phyloP scores from a whole-genome alignment of 441 rosid genomes.

The Euphorbia celastroides region DNA sequence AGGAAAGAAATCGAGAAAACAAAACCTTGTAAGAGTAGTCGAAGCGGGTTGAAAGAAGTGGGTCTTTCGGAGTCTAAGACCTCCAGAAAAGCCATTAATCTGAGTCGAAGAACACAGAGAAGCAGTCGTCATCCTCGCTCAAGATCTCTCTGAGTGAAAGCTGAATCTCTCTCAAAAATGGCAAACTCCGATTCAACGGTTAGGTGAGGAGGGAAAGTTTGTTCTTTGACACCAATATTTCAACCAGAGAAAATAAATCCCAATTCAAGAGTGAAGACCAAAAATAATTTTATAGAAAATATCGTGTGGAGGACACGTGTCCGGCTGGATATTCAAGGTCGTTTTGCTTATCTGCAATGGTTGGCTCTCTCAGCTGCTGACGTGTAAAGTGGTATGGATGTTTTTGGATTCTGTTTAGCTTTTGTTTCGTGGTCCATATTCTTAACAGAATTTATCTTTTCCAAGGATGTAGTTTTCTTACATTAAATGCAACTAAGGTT shows the following conservation, averaged over 20 bases:
- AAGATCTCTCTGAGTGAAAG: not conserved
- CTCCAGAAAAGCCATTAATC: conserved; percentile 43
- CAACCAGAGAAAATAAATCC: conserved; percentile 10
- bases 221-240: conserved; percentile 20
- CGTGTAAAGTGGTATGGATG: conserved; percentile 14
- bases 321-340: conserved; percentile 19
- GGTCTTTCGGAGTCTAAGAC: conserved; percentile 34
- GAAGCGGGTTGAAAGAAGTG: conserved; percentile 35
- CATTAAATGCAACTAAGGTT: too few relatives aligned
- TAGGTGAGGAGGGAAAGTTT: conserved; percentile 25
- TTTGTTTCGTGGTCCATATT: not conserved
- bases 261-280: not conserved
- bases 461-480: too few relatives aligned
- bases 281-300: conserved; percentile 20
- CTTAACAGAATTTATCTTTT: not conserved
- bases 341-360: conserved; percentile 54
- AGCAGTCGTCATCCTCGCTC: conserved; percentile 41
- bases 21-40: conserved; percentile 42
- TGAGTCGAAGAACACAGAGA: conserved; percentile 59
- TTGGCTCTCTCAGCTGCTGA: conserved; percentile 49
- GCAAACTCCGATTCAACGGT: conserved; percentile 13
- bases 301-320: conserved; percentile 37
- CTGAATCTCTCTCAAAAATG: not conserved
- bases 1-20: not conserved
- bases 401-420: too few relatives aligned